Base-by-base conservation (phyloP, 2,329 filamentous ascomycete genomes). In the Colletotrichum sidae region DNA sequence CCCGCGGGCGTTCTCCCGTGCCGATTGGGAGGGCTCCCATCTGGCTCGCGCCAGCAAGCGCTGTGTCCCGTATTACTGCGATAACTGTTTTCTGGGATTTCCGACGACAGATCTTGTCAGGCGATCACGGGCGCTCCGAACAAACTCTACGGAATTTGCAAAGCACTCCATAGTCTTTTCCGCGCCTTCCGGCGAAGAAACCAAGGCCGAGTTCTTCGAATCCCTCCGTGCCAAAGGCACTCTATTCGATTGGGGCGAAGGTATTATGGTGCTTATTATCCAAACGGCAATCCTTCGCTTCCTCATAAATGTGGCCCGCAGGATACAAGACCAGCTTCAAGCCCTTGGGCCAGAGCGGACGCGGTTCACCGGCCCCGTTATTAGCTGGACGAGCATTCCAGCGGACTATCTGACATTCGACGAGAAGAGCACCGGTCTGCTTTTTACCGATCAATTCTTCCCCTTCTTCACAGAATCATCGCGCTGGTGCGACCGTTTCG, bases 71-170 rank as follows among this genome's bases (percentile, higher is more conserved):
- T 41, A 25, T 2, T 58, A 55, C 12, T 42, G 38, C 54, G 64
- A 67, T n/a, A 56, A 45, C 12, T 58, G 58, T 35, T 67, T 63
- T 47, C 55, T 63, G 58, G 58, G 47, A 6, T 63, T 65, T 11
- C 56, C 49, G 4, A 33, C 56, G 17, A 34, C 38, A 38, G 10
- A 33, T 5, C 47, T 45, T 38, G 3, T 41, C 15, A 8, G n/a
- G 3, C 44, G 15, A 8, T n/a, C 44, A 9, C 13, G 13, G 8
- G 44, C n/a, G 44, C 10, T 6, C 44, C 25, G 9, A 17, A 7
- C 13, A 17, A n/a, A 15, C 13, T 25, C 7, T 15, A 17, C 37
- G 13, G 45, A 17, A 47, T 45, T 42, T 1, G 9, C 12, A 12
- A 38, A 47, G 39, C 45, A 66, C 41, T 17, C 34, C 11, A 15